Evolutionary conservation across 805 yeast genomes (phyloP), one percentile per base, ranked within the genome.

Genomic region (Starmera quercuum): DNA sequence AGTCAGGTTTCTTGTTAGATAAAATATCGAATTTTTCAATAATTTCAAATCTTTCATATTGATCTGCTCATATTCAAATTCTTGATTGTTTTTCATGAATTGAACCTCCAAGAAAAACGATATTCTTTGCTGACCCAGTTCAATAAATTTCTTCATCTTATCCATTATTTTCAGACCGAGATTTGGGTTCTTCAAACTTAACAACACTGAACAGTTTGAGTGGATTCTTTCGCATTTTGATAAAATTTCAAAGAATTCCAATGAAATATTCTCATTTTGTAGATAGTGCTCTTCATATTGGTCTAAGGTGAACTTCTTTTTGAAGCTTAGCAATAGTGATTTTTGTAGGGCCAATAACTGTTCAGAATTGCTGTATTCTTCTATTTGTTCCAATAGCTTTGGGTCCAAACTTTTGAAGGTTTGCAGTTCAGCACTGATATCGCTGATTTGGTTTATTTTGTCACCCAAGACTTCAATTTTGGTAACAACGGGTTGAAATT

Each of bases 241-340:
- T 22, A 88, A 60, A 1, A 75, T 69, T 4, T 48, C 51, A 45
- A 85, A 83, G 50, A 81, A 86, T 33, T 70, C 76, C 2, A 65
- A 61, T 26, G 64, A 59, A 8, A 71, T 39, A 13, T 51, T 36
- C 35, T 61, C 50, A 48, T 67, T 64, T 16, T 55, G 51, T 26
- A 88, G 59, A 6, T 71, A 56, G 45, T 73, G 81, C 29, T 75
- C 78, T 44, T 90, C 97, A 36, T 74, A 71, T 39, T 79, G 88
- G 29, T 70, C 71, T 29, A 90, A 54, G 0, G 88, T 73, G 49
- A 83, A 85, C 36, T 72, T 71, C 4, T 68, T 64, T 40, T 77
- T 75, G 44, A 82, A 73, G 20, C 68, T 65, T 1, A 56, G 45
- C 26, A 83, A 54, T 1, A 83, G 47, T 24, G 63, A 54, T 47